phyloP scores from a whole-genome alignment of 305 asterid genomes.

The Striga hermonthica region DNA sequence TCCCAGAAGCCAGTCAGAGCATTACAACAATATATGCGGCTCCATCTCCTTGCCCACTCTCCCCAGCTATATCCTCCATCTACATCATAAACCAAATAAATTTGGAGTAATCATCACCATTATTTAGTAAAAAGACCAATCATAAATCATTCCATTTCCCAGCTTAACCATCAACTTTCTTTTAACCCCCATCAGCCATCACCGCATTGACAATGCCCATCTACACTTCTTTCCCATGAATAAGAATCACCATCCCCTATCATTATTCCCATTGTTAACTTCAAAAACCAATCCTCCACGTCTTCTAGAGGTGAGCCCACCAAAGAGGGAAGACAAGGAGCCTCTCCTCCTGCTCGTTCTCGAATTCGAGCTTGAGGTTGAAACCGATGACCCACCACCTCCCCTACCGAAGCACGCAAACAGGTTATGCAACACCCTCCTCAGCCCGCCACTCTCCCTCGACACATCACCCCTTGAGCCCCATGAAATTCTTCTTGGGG shows the following conservation, averaged over 20 bases:
- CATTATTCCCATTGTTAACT: slow-evolving; percentile 37
- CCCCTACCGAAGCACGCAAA: slow-evolving; percentile 75
- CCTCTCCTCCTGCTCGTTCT: slow-evolving; percentile 49
- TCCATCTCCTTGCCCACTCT: background rate
- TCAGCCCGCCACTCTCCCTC: slow-evolving; percentile 54
- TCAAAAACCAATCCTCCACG: slow-evolving; percentile 65
- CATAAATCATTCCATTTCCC: background rate
- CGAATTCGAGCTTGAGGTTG: slow-evolving; percentile 60
- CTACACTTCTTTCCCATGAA: background rate
- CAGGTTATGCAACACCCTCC: slow-evolving; percentile 52
- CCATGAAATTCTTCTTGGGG: slow-evolving; percentile 79
- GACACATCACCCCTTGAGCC: slow-evolving; percentile 66
- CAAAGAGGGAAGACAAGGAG: slow-evolving; percentile 50
- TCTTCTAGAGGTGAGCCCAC: slow-evolving; percentile 48
- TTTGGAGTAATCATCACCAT: slow-evolving; percentile 13
- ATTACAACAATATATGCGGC: background rate
- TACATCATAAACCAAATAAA: background rate
- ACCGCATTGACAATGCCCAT: slow-evolving; percentile 1
- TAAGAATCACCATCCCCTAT: slow-evolving; percentile 46
- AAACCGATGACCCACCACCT: slow-evolving; percentile 37
- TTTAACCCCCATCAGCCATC: slow-evolving; percentile 13
- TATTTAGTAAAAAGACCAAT: slow-evolving; percentile 1
- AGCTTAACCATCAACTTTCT: slow-evolving; percentile 20
- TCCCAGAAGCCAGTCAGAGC: background rate
- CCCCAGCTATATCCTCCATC: slow-evolving; percentile 1